These are phyloP conservation scores for Umbelopsis ramanniana DNA, from an alignment of 192 early-diverging fungal species.

Conservation along the genomic window DNA sequence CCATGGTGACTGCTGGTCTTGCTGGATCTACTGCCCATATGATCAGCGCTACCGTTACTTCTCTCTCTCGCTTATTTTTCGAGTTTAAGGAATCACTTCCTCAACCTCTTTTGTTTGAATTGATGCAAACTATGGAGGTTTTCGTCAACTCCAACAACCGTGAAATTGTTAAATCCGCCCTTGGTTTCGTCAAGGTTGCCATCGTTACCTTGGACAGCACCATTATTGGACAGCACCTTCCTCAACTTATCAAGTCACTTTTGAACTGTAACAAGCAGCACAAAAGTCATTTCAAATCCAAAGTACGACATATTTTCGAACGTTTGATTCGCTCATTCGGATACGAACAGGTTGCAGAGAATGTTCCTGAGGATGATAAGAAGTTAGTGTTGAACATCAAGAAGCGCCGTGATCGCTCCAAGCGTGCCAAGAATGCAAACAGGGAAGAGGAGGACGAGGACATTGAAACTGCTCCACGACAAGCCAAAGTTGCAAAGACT, in stretches of 20 bases:
- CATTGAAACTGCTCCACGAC: slow-evolving; percentile 51
- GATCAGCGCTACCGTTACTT: slow-evolving; percentile 89
- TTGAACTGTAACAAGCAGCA: slow-evolving; percentile 86
- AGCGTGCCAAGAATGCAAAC: slow-evolving; percentile 70
- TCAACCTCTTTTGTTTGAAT: slow-evolving; percentile 65
- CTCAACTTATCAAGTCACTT: slow-evolving; percentile 72
- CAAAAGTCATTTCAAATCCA: slow-evolving; percentile 88
- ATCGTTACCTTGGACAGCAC: slow-evolving; percentile 77
- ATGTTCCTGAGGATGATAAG: slow-evolving; percentile 84
- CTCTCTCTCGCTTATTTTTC: slow-evolving; percentile 85
- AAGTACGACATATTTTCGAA: slow-evolving; percentile 92
- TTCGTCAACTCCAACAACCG: slow-evolving; percentile 82
- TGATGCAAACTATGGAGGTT: slow-evolving; percentile 79
- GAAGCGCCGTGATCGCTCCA: slow-evolving; percentile 84
- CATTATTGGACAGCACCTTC: slow-evolving; percentile 71
- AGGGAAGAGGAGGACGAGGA: slow-evolving; percentile 46
- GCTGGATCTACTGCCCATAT: slow-evolving; percentile 90
- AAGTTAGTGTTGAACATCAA: slow-evolving; percentile 93
- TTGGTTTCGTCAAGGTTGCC: slow-evolving; percentile 95
- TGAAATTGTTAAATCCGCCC: slow-evolving; percentile 89
- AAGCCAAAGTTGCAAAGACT: slow-evolving; percentile 46
- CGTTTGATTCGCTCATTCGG: slow-evolving; percentile 70
- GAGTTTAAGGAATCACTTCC: slow-evolving; percentile 82
- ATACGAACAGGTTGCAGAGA: slow-evolving; percentile 77
- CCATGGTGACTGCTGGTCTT: slow-evolving; percentile 94